Evolutionary conservation across 2,329 filamentous ascomycete genomes (phyloP).

Genomic region (Penicillium hesseltinei): DNA sequence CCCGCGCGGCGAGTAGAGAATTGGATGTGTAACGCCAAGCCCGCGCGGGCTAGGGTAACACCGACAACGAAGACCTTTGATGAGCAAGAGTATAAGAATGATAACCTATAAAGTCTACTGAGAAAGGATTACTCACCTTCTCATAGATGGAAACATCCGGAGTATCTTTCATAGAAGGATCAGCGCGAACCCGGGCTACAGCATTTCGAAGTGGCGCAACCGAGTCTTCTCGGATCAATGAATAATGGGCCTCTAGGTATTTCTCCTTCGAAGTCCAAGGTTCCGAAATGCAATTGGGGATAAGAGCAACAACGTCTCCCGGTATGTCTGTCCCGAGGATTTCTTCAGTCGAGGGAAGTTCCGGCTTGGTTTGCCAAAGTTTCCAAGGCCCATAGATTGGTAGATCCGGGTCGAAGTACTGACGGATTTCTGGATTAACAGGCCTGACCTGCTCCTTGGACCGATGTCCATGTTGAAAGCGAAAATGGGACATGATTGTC

Average conservation of each 20-base stretch:
- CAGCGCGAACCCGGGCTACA: slow-evolving; percentile 54
- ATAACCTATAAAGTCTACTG: background rate
- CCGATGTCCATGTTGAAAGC: background rate
- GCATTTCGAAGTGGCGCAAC: slow-evolving; percentile 67
- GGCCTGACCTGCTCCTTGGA: background rate
- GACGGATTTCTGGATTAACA: background rate
- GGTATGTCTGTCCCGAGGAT: slow-evolving; percentile 30
- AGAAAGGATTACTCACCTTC: slow-evolving; percentile 48
- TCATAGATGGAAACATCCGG: slow-evolving; percentile 65
- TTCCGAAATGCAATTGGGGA: slow-evolving; percentile 54
- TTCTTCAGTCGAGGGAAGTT: slow-evolving; percentile 43
- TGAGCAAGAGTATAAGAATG: background rate
- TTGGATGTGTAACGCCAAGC: background rate
- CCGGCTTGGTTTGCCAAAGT: slow-evolving; percentile 28
- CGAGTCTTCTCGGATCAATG: slow-evolving; percentile 72
- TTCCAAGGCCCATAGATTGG: slow-evolving; percentile 1
- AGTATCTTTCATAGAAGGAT: slow-evolving; percentile 59
- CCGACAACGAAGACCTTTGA: background rate
- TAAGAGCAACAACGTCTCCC: slow-evolving; percentile 28
- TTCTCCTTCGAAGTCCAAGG: slow-evolving; percentile 60
- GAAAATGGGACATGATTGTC: background rate
- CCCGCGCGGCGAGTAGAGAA: slow-evolving; percentile 50
- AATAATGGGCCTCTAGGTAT: slow-evolving; percentile 73
- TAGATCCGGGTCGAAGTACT: background rate
- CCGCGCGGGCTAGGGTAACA: background rate